phyloP scores from a whole-genome alignment of 2,329 filamentous ascomycete species.

The Arthrinium phaeospermum region DNA sequence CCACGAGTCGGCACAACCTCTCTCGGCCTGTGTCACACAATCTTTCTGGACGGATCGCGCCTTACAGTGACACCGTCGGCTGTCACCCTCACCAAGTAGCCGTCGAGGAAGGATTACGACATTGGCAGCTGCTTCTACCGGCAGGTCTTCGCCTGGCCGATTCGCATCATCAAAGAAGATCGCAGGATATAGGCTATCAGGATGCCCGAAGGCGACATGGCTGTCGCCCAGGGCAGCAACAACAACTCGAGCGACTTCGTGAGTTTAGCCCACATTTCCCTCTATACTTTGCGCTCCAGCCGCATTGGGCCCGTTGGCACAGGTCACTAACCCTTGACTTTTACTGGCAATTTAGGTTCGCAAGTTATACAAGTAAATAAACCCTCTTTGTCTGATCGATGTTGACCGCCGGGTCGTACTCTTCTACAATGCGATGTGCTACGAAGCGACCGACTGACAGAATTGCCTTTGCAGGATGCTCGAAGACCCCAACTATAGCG shows the following conservation, averaged over 20 bases:
- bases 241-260: conserved; percentile 97
- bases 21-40: neutral
- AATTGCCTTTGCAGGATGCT: conserved; percentile 73
- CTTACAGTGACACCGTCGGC: conserved; percentile 4
- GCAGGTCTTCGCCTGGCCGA: neutral
- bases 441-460: conserved; percentile 25
- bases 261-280: conserved; percentile 50
- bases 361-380: conserved; percentile 92
- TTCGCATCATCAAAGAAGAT: neutral
- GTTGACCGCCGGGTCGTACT: conserved; percentile 21
- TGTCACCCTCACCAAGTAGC: conserved; percentile 4
- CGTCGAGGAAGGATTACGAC: neutral
- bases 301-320: neutral
- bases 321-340: conserved; percentile 35
- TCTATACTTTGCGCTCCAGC: conserved; percentile 18
- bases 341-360: conserved; percentile 69
- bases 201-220: conserved; percentile 43
- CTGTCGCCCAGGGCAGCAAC: conserved; percentile 48
- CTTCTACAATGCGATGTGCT: conserved; percentile 25
- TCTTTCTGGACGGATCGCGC: neutral
- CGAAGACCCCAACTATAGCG: conserved; percentile 90
- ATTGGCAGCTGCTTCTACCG: neutral
- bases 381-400: conserved; percentile 23
- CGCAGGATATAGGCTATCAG: neutral
- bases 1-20: conserved; percentile 1